These are phyloP conservation scores for Ophiostoma sp. DNA, from an alignment of 2,329 filamentous ascomycete species.

Conservation along the genomic window DNA sequence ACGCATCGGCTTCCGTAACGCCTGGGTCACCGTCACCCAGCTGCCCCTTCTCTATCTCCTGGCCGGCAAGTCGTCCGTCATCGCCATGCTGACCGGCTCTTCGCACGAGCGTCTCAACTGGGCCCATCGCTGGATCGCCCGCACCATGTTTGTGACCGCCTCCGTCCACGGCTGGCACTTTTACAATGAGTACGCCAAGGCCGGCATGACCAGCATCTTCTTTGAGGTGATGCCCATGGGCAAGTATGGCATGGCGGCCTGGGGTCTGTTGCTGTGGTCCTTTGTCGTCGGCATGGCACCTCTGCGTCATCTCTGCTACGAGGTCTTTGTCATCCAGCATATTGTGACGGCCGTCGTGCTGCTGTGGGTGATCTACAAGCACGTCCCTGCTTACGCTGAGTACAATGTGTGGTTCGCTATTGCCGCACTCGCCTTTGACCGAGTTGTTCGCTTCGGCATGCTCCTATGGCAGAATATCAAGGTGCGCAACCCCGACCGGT, in stretches of 20 bases:
- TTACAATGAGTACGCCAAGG: constrained; percentile 61
- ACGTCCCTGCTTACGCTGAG: constrained; percentile 59
- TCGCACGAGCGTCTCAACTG: constrained; percentile 71
- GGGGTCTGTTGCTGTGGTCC: constrained; percentile 66
- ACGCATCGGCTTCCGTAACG: constrained; percentile 66
- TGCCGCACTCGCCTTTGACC: constrained; percentile 62
- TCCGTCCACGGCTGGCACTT: constrained; percentile 72
- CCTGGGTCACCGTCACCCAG: constrained; percentile 65
- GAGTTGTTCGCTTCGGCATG: constrained; percentile 51
- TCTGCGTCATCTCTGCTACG: constrained; percentile 65
- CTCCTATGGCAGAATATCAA: constrained; percentile 56
- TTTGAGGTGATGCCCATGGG: constrained; percentile 63
- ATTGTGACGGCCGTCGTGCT: constrained; percentile 61
- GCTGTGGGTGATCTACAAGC: constrained; percentile 62
- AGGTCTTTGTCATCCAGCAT: constrained; percentile 70
- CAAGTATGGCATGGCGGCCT: constrained; percentile 66
- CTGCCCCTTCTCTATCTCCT: constrained; percentile 65
- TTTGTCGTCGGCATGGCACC: constrained; percentile 63
- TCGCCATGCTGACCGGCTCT: constrained; percentile 62
- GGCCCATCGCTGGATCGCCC: constrained; percentile 71
- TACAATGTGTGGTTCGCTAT: constrained; percentile 68
- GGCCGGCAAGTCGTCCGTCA: constrained; percentile 57
- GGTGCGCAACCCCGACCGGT: constrained; percentile 41
- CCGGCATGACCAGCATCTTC: constrained; percentile 60
- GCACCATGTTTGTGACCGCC: constrained; percentile 67